phyloP scores from a whole-genome alignment of 148 eudicot species.

The Fallopia convolvulus region DNA sequence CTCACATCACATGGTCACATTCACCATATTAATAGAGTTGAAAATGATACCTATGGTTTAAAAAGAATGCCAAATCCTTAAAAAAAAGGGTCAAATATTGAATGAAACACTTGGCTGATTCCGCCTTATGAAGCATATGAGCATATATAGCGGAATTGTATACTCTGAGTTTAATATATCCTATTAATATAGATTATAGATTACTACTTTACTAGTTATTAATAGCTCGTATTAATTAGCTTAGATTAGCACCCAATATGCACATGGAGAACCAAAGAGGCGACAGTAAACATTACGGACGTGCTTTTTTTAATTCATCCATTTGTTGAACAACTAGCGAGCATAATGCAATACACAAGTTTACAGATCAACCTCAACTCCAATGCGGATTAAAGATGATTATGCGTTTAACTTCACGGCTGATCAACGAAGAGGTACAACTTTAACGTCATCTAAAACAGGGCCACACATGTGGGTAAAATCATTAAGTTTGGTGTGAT shows the following conservation, averaged over 20 bases:
- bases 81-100: not conserved
- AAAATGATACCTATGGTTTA: not conserved
- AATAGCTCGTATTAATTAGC: too few species aligned
- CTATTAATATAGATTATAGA: too few species aligned
- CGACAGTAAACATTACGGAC: too few species aligned
- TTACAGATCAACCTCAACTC: not conserved
- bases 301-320: not conserved
- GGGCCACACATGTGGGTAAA: constrained; percentile 62
- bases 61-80: not conserved
- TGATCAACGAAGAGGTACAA: constrained; percentile 15
- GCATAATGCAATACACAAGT: not conserved
- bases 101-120: not conserved
- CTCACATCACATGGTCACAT: constrained; percentile 6
- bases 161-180: too few species aligned
- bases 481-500: constrained; percentile 49
- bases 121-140: not conserved
- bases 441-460: constrained; percentile 57
- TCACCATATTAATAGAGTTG: not conserved
- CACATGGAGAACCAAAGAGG: too few species aligned
- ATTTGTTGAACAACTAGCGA: not conserved
- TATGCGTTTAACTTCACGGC: not conserved
- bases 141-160: not conserved
- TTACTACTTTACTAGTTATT: too few species aligned
- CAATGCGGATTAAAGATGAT: not conserved
- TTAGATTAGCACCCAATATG: too few species aligned